Percentiles rank a stretch among this genome's conserved stretches.
Evolutionary conservation across 768 basidiomycete species (phyloP).

Genomic region (Pulveroboletus frians): DNA sequence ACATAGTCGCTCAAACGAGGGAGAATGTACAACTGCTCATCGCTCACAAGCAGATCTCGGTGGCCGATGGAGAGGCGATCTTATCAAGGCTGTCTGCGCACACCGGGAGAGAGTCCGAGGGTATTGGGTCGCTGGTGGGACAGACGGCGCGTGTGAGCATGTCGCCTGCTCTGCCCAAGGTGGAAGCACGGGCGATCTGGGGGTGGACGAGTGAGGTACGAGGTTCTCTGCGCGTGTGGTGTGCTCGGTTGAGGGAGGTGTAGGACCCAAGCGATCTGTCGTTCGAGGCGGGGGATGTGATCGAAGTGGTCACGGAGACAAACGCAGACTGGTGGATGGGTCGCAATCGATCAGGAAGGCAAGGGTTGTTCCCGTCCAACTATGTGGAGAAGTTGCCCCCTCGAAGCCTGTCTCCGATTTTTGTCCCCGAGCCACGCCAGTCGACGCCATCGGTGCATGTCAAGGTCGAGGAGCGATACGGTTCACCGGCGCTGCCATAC

Average conservation of each 20-base stretch:
- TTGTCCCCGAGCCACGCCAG: conserved; percentile 22
- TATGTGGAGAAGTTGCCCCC: conserved; percentile 59
- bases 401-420: conserved; percentile 15
- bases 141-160: conserved; percentile 20
- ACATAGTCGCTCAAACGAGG: conserved; percentile 44
- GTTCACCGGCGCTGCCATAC: conserved; percentile 19
- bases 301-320: conserved; percentile 78
- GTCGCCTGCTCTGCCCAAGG: conserved; percentile 22
- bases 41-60: conserved; percentile 37
- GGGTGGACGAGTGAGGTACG: conserved; percentile 28
- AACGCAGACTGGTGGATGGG: conserved; percentile 92
- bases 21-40: conserved; percentile 45
- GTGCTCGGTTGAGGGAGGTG: conserved; percentile 4
- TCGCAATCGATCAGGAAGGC: conserved; percentile 47
- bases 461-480: conserved; percentile 12
- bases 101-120: conserved; percentile 17
- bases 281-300: conserved; percentile 68
- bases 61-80: conserved; percentile 38
- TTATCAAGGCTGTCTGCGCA: conserved; percentile 32
- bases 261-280: conserved; percentile 76
- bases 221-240: not conserved
- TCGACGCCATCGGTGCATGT: conserved; percentile 6
- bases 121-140: conserved; percentile 20
- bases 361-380: conserved; percentile 74
- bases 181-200: conserved; percentile 29